Base-by-base conservation (phyloP, 2,329 filamentous ascomycete genomes). In the Pestalotiopsis sp. region DNA sequence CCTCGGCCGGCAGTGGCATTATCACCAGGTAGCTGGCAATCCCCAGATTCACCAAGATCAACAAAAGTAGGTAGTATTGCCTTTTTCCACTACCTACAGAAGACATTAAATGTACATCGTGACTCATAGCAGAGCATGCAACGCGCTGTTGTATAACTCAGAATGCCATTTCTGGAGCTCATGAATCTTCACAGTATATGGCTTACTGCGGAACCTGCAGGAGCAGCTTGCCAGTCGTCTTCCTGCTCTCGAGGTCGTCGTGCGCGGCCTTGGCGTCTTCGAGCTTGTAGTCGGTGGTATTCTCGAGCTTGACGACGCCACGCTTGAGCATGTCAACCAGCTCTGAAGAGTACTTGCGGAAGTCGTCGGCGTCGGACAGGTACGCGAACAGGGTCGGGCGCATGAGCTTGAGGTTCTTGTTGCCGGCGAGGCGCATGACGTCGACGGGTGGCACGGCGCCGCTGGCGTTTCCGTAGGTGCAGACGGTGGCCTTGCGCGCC, bases 211-310 rank as follows among this genome's bases (percentile, higher is more conserved):
- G 71, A 9, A 77, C 76, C 57, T 79, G 74, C 75, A 97, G 79
- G 68, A 98, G 79, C 71, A 97, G 80, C 84, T 97, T 97, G 20
- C 95, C 95, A 12, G 90, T 93, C 1, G 93, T 96, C 84, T 91
- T 93, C 74, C 94, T 86, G 57, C 92, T 88, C 81, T 97, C 92
- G 59, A 98, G 85, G 79, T 97, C 93, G 63, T 82, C 80, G 71
- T 97, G 94, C 13, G 93, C 94, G 74, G 87, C 84, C 45, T 85
- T 88, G 41, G 92, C 89, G 59, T 97, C 91, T 74, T 89, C 87
- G 56, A 97, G 82, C 4, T 91, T 88, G 78, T 97, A 97, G 0
- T 91, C 83, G 71, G 94, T 88, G 70, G 86, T 87, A 17, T 94
- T 86, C 70, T 93, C 89, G 63, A 97, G 78, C 76, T 93, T 90